Base-by-base conservation (phyloP, 371 early-diverging fungal genomes). In the Mucor lusitanicus region DNA sequence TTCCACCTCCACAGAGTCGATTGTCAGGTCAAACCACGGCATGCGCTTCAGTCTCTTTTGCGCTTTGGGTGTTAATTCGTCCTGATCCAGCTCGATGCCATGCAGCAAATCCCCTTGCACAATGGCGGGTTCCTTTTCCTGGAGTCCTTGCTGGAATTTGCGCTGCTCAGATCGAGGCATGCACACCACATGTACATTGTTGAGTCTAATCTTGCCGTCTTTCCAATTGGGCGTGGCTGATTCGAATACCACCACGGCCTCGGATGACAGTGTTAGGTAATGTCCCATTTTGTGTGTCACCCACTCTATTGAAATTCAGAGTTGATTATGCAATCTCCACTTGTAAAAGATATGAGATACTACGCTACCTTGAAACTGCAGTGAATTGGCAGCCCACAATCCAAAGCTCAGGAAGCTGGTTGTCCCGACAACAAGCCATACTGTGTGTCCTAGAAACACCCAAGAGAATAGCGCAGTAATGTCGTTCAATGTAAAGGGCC, bases 141-240 rank as follows among this genome's bases (percentile, higher is more conserved):
- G 59, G 6, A 32, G 30, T 8, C 59, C 57, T 6, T 13, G 67
- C 40, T 68, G 69, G 64, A 82, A 82, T 65, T 79, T 75, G 27
- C 67, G 68, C 30, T 70, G 73, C 61, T 76, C 72, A 21, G 80
- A 73, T n/a, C 70, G 71, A 27, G 76, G 74, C 86, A 84, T 83
- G 15, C 79, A 79, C 39, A 70, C 70, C 60, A 93, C 71, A 8
- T 76, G 77, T 2, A 98, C 93, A 69, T 96, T 92, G 56, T 85
- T 88, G n/a, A 98, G 82, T 4, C 92, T 80, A 46, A 98, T 95
- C 17, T 89, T 88, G 13, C 96, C 96, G 27, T 91, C 91, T 57
- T 91, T 87, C 97, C 97, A 98, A 50, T 92, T 92, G 4, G 99
- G 99, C 57, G 96, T 94, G 3, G 95, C 95, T 1, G 93, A 90